Evolutionary conservation across 306 rosid genomes (phyloP).

Genomic region (Abrus pulchellus): DNA sequence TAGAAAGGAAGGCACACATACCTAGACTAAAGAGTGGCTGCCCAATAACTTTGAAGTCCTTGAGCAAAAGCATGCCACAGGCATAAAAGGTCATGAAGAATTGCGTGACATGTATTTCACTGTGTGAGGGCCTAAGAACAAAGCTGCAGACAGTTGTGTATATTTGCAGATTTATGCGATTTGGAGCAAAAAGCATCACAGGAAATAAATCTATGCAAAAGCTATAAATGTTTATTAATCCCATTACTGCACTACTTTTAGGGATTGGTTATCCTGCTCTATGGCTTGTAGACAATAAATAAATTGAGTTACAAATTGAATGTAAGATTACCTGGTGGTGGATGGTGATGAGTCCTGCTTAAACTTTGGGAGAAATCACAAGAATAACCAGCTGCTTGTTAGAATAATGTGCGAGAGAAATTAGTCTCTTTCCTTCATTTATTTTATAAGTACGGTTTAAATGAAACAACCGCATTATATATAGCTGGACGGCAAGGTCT

Average conservation of each 20-base stretch:
- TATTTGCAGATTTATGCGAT: conserved; percentile 31
- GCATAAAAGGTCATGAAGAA: conserved; percentile 12
- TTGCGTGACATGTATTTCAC: background rate
- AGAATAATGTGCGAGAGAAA: conserved; percentile 24
- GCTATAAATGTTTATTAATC: conserved; percentile 1
- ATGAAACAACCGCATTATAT: conserved; percentile 15
- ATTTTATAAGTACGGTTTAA: background rate
- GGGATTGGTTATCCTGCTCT: background rate
- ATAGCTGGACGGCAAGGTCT: background rate
- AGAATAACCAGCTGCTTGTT: conserved; percentile 33
- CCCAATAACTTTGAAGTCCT: conserved; percentile 73
- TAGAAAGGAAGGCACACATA: conserved; percentile 77
- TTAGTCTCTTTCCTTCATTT: background rate
- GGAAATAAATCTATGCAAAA: conserved; percentile 17
- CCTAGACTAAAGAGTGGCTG: conserved; percentile 73
- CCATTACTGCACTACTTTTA: conserved; percentile 20
- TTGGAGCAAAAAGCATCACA: conserved; percentile 7
- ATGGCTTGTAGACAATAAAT: conserved; percentile 13
- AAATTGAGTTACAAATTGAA: background rate
- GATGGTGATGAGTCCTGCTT: conserved; percentile 23
- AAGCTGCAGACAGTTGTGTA: conserved; percentile 15
- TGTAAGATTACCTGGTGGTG: conserved; percentile 25
- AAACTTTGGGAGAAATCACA: conserved; percentile 14
- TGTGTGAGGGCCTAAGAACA: conserved; percentile 29
- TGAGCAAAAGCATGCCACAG: conserved; percentile 46